Percentiles rank a stretch among this genome's conserved stretches.
Evolutionary conservation across 768 basidiomycete genomes (phyloP).

Genomic region (Lentinula detonsa): DNA sequence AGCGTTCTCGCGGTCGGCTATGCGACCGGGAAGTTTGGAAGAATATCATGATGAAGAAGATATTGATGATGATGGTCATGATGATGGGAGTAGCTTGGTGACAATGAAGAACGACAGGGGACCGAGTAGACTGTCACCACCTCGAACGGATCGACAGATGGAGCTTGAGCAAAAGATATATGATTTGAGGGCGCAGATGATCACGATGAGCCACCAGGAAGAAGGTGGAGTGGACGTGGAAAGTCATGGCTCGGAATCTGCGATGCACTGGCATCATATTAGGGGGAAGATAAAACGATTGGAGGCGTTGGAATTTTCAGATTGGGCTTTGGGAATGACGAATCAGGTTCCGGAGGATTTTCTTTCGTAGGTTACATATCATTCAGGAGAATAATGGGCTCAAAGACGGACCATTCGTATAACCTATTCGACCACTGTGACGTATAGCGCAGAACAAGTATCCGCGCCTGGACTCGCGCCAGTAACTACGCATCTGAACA

Average conservation of each 20-base stretch:
- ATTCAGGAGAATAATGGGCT: too few species aligned
- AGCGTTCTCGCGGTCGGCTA: neutral
- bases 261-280: neutral
- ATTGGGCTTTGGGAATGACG: slow-evolving; percentile 1
- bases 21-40: too few species aligned
- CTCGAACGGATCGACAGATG: slow-evolving; percentile 5
- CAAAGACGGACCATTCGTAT: too few species aligned
- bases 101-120: neutral
- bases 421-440: too few species aligned
- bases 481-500: too few species aligned
- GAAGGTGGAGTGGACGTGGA: neutral
- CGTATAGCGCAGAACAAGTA: too few species aligned
- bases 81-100: neutral
- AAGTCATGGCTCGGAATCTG: neutral
- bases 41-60: neutral
- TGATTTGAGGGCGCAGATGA: neutral
- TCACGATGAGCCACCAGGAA: neutral
- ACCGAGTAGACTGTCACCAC: neutral
- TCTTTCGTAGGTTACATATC: neutral
- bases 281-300: neutral
- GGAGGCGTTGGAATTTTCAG: neutral
- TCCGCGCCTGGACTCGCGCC: too few species aligned
- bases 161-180: slow-evolving; percentile 2
- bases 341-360: neutral
- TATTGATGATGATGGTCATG: neutral